Evolutionary conservation across 192 early-diverging fungal species (phyloP).

Genomic region (Coemansia biformis): DNA sequence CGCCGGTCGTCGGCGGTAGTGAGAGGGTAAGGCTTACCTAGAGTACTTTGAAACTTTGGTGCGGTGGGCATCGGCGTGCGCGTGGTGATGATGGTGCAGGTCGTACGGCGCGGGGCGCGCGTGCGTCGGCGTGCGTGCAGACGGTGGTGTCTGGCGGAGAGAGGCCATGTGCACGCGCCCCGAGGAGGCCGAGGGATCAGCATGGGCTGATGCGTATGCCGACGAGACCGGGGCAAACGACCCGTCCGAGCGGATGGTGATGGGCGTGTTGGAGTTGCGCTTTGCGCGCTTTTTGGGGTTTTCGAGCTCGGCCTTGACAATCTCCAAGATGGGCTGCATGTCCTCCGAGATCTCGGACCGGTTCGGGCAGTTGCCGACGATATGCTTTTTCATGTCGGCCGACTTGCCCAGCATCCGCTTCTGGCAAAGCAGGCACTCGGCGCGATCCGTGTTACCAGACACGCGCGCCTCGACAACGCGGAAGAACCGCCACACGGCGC

Average conservation of each 20-base stretch:
- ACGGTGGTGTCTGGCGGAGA: too few relatives aligned
- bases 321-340: conserved; percentile 45
- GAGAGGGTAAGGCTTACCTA: conserved; percentile 24
- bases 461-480: conserved; percentile 42
- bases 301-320: conserved; percentile 42
- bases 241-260: conserved; percentile 39
- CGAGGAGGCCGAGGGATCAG: conserved; percentile 3
- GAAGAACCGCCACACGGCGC: conserved; percentile 51
- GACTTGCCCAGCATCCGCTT: conserved; percentile 52
- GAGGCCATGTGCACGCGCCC: conserved; percentile 9
- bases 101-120: conserved; percentile 28
- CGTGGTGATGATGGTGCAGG: neutral
- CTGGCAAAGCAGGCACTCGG: conserved; percentile 46
- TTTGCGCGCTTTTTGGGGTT: conserved; percentile 52
- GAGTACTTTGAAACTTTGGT: conserved; percentile 35
- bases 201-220: conserved; percentile 4
- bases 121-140: conserved; percentile 14
- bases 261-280: conserved; percentile 43
- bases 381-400: conserved; percentile 51
- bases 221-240: conserved; percentile 30
- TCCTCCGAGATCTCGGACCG: conserved; percentile 29
- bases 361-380: conserved; percentile 41
- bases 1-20: too few relatives aligned
- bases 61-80: conserved; percentile 21
- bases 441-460: conserved; percentile 50